Percentiles rank a stretch among this genome's conserved stretches.
These are phyloP conservation scores for Funneliformis caledonium DNA, from an alignment of 371 early-diverging fungal species.

Conservation along the genomic window DNA sequence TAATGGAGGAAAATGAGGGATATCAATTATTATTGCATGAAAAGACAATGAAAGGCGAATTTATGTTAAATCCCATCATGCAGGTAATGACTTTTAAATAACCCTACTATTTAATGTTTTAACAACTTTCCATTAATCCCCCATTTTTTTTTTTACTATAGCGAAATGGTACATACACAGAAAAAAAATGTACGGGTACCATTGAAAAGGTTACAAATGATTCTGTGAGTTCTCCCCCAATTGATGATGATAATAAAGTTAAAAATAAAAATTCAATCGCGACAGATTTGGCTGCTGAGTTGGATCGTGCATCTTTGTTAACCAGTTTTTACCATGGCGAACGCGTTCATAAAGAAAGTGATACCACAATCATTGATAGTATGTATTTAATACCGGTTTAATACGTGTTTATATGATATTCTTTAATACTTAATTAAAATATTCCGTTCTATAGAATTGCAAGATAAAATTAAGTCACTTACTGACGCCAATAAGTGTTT, in stretches of 20 bases:
- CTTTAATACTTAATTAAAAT: too few species aligned
- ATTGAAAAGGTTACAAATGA: not conserved
- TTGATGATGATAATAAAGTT: slow-evolving; percentile 41
- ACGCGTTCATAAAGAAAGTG: slow-evolving; percentile 44
- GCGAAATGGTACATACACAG: not conserved
- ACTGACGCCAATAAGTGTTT: slow-evolving; percentile 67
- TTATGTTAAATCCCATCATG: not conserved
- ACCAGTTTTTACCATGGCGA: slow-evolving; percentile 18
- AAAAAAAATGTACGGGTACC: slow-evolving; percentile 27
- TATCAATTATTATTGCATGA: slow-evolving; percentile 76
- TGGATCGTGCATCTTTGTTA: slow-evolving; percentile 53
- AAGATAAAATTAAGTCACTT: slow-evolving; percentile 55
- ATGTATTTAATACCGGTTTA: not conserved
- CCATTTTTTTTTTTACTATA: slow-evolving; percentile 13
- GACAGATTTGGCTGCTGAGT: slow-evolving; percentile 53
- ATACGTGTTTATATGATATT: not conserved
- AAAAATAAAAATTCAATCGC: not conserved
- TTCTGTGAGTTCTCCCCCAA: slow-evolving; percentile 7
- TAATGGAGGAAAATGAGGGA: slow-evolving; percentile 83
- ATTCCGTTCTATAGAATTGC: slow-evolving; percentile 42
- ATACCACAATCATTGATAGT: slow-evolving; percentile 44
- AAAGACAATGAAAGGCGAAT: slow-evolving; percentile 79
- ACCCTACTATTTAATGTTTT: not conserved
- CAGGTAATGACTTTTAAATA: not conserved
- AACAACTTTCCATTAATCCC: slow-evolving; percentile 52